Evolutionary conservation across 2,329 filamentous ascomycete genomes (phyloP).

Genomic region (Talaromyces rugulosus): DNA sequence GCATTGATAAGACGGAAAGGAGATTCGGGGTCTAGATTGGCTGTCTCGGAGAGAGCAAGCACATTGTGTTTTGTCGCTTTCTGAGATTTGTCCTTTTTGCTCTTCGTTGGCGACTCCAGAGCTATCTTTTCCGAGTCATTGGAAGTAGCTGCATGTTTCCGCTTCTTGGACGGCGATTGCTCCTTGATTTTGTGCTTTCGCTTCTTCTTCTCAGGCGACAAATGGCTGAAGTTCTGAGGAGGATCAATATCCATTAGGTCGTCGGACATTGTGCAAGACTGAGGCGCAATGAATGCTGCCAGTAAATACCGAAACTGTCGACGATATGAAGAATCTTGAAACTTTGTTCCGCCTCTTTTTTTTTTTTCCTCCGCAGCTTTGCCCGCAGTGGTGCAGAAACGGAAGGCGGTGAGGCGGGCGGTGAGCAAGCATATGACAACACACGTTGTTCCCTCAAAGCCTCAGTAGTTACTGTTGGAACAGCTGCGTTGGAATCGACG

Average conservation of each 20-base stretch:
- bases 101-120: neutral
- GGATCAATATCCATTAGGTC: conserved; percentile 39
- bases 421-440: conserved; percentile 8
- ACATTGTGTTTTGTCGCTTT: conserved; percentile 23
- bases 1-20: conserved; percentile 77
- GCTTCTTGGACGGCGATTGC: conserved; percentile 40
- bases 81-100: conserved; percentile 14
- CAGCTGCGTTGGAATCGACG: no score
- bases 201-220: conserved; percentile 36
- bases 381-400: neutral
- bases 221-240: conserved; percentile 2
- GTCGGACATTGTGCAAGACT: conserved; percentile 28
- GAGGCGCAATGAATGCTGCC: conserved; percentile 1
- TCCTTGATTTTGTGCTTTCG: conserved; percentile 46
- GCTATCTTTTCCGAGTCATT: neutral
- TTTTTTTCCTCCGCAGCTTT: conserved; percentile 22
- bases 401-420: conserved; percentile 26
- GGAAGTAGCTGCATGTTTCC: conserved; percentile 20
- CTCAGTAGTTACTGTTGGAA: no score
- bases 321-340: neutral
- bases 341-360: conserved; percentile 13
- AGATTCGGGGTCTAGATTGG: conserved; percentile 43
- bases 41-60: conserved; percentile 14
- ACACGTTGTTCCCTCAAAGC: neutral
- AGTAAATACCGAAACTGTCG: neutral